Base-by-base conservation (phyloP, 177 flowering plant species). In the Telopea speciosissima region DNA sequence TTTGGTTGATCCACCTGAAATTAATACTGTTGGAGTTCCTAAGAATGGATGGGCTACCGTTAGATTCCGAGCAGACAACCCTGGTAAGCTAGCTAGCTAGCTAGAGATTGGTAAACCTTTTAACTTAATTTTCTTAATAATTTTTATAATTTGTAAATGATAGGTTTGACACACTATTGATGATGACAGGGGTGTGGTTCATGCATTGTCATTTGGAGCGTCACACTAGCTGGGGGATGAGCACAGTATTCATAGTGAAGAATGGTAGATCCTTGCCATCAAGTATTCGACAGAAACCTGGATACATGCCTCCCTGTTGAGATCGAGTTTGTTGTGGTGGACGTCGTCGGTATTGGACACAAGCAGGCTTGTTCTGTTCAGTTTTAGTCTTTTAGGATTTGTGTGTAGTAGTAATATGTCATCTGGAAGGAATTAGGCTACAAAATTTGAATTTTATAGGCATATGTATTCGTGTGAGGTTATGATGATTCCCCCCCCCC, bases 1-100 rank as follows among this genome's bases (percentile, higher is more conserved):
- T 42, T 25, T 80, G 8, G 71, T 72, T 44, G 81, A 78, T 69
- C 85, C 83, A 3, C 81, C 85, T 4, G 21, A 54, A 49, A 24
- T 23, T 19, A 76, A 26, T 36, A 76, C 81, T 0, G 72, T 82
- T 52, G 77, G 68, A 10, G 76, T 82, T 7, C 85, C 83, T 24
- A 71, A 61, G 40, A 74, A 78, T 72, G 83, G 85, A 33, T 80
- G 81, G 85, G 71, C 28, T 31, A 71, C 81, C 45, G 33, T 80
- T 13, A 73, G 84, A 69, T 79, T 82, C 67, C 33, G 31, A 60
- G 82, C 80, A 10, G 56, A 68, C 23, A 79, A 79, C 24, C 84
- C 84, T 3, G 84, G 84, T 77, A 69, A 33, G 61, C 24, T 26
- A n/a, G n/a, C n/a, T n/a, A n/a, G n/a, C n/a, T n/a, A n/a, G n/a